Evolutionary conservation across 202 grass and related monocot species (phyloP), one percentile per base, ranked within the genome.

Genomic region (Schoenoplectus tabernaemontani): DNA sequence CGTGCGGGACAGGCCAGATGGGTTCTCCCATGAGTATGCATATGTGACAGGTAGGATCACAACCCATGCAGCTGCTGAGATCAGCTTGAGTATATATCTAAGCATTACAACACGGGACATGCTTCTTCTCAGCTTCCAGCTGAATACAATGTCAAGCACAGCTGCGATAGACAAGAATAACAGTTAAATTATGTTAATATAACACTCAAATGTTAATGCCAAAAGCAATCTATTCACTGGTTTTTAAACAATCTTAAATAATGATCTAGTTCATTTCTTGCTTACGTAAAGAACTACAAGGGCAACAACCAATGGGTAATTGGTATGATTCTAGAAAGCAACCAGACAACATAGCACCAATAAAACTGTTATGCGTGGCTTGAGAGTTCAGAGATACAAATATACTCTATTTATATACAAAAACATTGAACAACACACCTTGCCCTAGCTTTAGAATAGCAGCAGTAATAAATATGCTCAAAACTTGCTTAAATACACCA

Each of bases 101-200:
- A 99, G 75, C 77, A 92, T 95, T 61, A 92, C 92, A 51, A 86
- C 83, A 84, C 91, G 87, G 1, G 91, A 89, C 96, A 99, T 99
- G 84, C 77, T 99, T 92, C 61, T 99, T 80, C 96, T 92, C 79
- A 91, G 91, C 84, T 99, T 95, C 96, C 96, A 99, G 81, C 91
- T 85, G 78, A 99, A 92, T 57, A 95, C 85, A 69, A 95, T 85
- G 81, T 99, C 96, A 78, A 99, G 88, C 19, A 90, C 51, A 42
- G 91, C 96, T 99, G 91, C 78, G 78, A 82, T 76, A 59, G 57
- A 68, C 81, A 73, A 81, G 19, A 85, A 51, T 65, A 75, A 54
- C 7, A 13, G 15, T 56, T 54, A 36, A 75, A 51, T 54, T 19
- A 1, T 54, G 30, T 32, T 34, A 16, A 47, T 75, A 54, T 20